A percentile compares a stretch with the other conserved stretches of the same genome.
Evolutionary conservation across 805 yeast genomes (phyloP).

Genomic region (Wickerhamiella australiensis): DNA sequence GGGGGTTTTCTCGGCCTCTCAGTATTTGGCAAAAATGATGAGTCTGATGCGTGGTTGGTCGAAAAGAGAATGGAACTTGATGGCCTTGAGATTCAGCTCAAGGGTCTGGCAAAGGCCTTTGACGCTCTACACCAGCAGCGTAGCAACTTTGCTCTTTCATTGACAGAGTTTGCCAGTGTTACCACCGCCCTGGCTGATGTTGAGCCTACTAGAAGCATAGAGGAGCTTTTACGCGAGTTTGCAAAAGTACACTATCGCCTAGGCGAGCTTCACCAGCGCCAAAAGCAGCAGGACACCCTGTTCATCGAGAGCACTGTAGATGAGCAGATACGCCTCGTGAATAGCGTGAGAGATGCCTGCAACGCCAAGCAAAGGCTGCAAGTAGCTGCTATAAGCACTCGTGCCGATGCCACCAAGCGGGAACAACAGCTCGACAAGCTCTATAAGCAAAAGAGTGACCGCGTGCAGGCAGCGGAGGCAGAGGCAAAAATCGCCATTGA

Average conservation of each 20-base stretch:
- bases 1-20: constrained; percentile 53
- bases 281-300: constrained; percentile 71
- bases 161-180: constrained; percentile 52
- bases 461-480: constrained; percentile 41
- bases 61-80: constrained; percentile 60
- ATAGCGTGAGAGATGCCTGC: constrained; percentile 61
- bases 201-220: constrained; percentile 57
- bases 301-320: constrained; percentile 80
- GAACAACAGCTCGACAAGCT: constrained; percentile 37
- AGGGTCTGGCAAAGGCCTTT: constrained; percentile 53
- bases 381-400: constrained; percentile 35
- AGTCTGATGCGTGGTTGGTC: constrained; percentile 66
- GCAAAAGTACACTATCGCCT: constrained; percentile 60
- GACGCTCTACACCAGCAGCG: constrained; percentile 67
- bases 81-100: constrained; percentile 59
- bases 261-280: constrained; percentile 61
- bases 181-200: constrained; percentile 53
- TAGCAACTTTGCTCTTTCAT: constrained; percentile 52
- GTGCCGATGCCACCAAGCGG: constrained; percentile 38
- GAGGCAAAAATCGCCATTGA: constrained; percentile 49
- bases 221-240: constrained; percentile 55
- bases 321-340: constrained; percentile 68
- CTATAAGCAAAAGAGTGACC: constrained; percentile 38
- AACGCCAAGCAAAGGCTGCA: constrained; percentile 55
- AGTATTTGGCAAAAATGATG: constrained; percentile 58